These are phyloP conservation scores for Leccinum aurantiacum DNA, from an alignment of 768 basidiomycete genomes.

Conservation along the genomic window DNA sequence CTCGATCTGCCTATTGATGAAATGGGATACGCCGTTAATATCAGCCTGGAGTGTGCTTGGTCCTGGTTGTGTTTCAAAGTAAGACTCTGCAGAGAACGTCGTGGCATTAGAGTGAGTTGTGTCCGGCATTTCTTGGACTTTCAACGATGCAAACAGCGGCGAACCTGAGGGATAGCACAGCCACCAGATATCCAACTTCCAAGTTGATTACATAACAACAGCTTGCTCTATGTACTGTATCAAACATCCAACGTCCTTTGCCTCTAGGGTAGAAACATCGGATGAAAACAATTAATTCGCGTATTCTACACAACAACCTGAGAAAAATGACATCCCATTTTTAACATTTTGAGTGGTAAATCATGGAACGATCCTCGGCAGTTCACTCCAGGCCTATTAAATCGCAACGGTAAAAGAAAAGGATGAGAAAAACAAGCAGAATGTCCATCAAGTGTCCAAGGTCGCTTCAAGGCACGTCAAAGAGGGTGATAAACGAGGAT, in stretches of 20 bases:
- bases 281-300: neutral
- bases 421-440: neutral
- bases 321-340: neutral
- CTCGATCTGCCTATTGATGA: conserved; percentile 65
- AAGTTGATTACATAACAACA: no score
- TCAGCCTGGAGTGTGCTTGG: conserved; percentile 73
- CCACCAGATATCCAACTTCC: conserved; percentile 4
- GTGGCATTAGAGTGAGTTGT: conserved; percentile 12
- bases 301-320: neutral
- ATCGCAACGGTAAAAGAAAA: neutral
- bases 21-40: conserved; percentile 60
- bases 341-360: neutral
- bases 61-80: conserved; percentile 85
- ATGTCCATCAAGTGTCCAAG: neutral
- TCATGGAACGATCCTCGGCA: neutral
- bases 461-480: neutral
- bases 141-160: neutral
- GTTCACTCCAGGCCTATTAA: neutral
- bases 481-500: neutral
- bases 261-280: neutral
- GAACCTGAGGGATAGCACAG: conserved; percentile 6
- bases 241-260: no score
- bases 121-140: conserved; percentile 20
- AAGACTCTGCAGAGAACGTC: conserved; percentile 80
- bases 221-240: no score